These are phyloP conservation scores for Glycine latifolia DNA, from an alignment of 306 rosid genomes.

Conservation along the genomic window DNA sequence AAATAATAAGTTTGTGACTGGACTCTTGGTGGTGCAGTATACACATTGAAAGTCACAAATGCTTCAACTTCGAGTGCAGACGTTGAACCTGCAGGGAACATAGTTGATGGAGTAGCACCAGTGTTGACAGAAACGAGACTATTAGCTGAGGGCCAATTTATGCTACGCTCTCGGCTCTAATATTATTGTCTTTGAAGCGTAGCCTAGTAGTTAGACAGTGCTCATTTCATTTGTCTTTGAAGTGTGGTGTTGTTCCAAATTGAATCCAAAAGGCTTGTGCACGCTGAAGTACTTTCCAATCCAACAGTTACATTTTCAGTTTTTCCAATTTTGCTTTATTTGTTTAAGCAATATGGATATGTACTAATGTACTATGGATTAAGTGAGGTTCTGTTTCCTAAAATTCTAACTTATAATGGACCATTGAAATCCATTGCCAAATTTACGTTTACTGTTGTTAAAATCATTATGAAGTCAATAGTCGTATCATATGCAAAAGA, in stretches of 20 bases:
- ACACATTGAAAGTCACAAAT: conserved; percentile 37
- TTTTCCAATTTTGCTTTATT: background rate
- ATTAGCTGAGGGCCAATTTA: conserved; percentile 40
- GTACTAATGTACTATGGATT: no score
- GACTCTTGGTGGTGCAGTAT: conserved; percentile 35
- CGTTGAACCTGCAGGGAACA: conserved; percentile 28
- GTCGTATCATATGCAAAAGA: no score
- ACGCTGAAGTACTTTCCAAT: background rate
- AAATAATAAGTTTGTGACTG: background rate
- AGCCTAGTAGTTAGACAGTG: background rate
- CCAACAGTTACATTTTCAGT: background rate
- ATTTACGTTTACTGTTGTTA: no score
- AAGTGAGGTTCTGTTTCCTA: no score
- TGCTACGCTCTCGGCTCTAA: conserved; percentile 31
- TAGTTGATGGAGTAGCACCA: conserved; percentile 35
- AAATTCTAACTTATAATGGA: no score
- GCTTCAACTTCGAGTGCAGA: conserved; percentile 11
- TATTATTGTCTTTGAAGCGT: background rate
- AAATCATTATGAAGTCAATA: no score
- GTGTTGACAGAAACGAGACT: conserved; percentile 37
- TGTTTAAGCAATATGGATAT: background rate
- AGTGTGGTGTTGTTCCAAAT: background rate
- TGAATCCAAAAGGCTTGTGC: background rate
- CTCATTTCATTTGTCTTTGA: background rate
- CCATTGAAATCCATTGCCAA: no score